phyloP scores from a whole-genome alignment of 768 basidiomycete species.

The Naematelia encephala region DNA sequence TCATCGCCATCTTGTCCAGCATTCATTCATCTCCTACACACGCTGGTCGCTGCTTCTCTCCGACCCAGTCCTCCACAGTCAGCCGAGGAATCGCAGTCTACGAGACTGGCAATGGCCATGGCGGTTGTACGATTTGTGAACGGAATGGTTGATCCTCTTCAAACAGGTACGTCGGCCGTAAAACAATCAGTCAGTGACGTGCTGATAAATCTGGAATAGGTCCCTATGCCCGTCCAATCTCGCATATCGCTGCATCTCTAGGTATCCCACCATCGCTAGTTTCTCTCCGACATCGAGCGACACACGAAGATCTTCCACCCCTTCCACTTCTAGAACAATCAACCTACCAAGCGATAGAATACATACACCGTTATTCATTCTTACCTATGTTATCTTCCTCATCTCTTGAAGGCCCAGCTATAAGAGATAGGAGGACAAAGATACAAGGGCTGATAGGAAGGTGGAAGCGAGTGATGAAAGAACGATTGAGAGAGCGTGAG shows the following conservation, averaged over 20 bases:
- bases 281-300: slow-evolving; percentile 74
- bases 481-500: slow-evolving; percentile 57
- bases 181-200: too few species aligned
- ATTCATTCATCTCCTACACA: slow-evolving; percentile 43
- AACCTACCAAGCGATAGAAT: slow-evolving; percentile 36
- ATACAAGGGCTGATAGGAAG: slow-evolving; percentile 53
- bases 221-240: slow-evolving; percentile 83
- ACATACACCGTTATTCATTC: slow-evolving; percentile 53
- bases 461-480: slow-evolving; percentile 55
- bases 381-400: slow-evolving; percentile 61
- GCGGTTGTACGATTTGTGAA: slow-evolving; percentile 88
- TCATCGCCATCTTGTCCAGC: slow-evolving; percentile 45
- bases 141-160: slow-evolving; percentile 89
- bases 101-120: slow-evolving; percentile 74
- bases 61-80: slow-evolving; percentile 24
- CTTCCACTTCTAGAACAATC: slow-evolving; percentile 74
- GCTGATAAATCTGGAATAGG: slow-evolving; percentile 47
- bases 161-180: too few species aligned
- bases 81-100: slow-evolving; percentile 35
- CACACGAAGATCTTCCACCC: slow-evolving; percentile 90
- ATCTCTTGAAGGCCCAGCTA: slow-evolving; percentile 56
- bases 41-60: slow-evolving; percentile 39
- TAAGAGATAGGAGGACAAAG: slow-evolving; percentile 63
- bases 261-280: slow-evolving; percentile 64
- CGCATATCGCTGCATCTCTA: slow-evolving; percentile 78